These are phyloP conservation scores for Rhizoctonia solani DNA, from an alignment of 1,284 basidiomycete genomes.

Conservation along the genomic window DNA sequence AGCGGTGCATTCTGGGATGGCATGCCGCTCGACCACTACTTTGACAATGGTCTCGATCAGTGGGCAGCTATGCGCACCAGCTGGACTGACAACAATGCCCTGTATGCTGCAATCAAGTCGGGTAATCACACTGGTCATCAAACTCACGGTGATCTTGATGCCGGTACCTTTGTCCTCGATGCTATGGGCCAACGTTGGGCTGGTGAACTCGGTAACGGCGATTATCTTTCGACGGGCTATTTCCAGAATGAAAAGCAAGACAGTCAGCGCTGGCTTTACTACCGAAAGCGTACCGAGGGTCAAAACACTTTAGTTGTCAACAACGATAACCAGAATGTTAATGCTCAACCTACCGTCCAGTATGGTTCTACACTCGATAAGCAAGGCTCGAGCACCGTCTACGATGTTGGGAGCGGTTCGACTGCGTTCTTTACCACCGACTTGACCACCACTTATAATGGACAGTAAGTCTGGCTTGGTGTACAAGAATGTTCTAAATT, in stretches of 20 bases:
- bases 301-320: constrained; percentile 93
- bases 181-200: constrained; percentile 94
- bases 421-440: constrained; percentile 85
- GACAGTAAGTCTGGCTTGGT: constrained; percentile 57
- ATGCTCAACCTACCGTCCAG: constrained; percentile 61
- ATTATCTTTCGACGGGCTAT: constrained; percentile 69
- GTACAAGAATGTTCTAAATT: constrained; percentile 34
- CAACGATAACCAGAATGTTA: constrained; percentile 79
- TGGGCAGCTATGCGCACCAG: constrained; percentile 60
- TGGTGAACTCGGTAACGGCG: constrained; percentile 89
- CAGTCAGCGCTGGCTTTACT: constrained; percentile 83
- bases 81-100: constrained; percentile 60
- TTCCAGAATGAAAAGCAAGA: constrained; percentile 72
- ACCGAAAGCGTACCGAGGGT: constrained; percentile 94
- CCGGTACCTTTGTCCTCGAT: constrained; percentile 94
- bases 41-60: constrained; percentile 48
- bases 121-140: constrained; percentile 55
- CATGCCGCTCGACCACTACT: constrained; percentile 57
- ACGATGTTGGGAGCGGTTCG: constrained; percentile 62
- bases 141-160: constrained; percentile 83
- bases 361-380: constrained; percentile 63
- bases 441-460: constrained; percentile 78
- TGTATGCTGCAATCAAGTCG: constrained; percentile 61
- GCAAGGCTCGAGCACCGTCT: constrained; percentile 74
- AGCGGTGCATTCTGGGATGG: constrained; percentile 61